These are phyloP conservation scores for Grosmannia serpens DNA, from an alignment of 2,329 filamentous ascomycete genomes.

Conservation along the genomic window DNA sequence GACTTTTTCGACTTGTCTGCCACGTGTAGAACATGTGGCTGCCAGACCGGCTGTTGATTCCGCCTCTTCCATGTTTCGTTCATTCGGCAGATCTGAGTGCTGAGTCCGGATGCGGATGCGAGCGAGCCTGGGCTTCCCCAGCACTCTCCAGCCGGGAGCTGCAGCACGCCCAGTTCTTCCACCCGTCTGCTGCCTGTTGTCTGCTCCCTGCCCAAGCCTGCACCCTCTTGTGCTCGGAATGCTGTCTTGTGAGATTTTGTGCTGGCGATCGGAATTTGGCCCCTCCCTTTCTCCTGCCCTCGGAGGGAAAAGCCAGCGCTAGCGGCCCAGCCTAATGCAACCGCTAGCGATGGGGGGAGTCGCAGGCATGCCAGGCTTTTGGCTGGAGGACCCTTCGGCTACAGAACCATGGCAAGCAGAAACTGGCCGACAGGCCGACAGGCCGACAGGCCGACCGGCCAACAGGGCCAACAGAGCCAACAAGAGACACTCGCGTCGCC, in stretches of 20 bases:
- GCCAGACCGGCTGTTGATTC: not conserved
- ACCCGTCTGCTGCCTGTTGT: too few relatives aligned
- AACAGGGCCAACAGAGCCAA: too few relatives aligned
- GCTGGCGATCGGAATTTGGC: not conserved
- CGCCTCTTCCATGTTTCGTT: not conserved
- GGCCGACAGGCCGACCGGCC: too few relatives aligned
- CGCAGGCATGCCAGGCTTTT: not conserved
- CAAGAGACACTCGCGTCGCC: too few relatives aligned
- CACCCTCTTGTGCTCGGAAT: too few relatives aligned
- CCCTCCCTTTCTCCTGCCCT: not conserved
- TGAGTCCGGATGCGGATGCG: too few relatives aligned
- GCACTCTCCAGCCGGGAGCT: too few relatives aligned
- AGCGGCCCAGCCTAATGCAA: not conserved
- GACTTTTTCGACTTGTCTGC: not conserved
- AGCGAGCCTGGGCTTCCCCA: too few relatives aligned
- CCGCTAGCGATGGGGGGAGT: not conserved
- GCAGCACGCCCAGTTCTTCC: too few relatives aligned
- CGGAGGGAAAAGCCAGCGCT: not conserved
- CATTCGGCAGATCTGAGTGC: not conserved
- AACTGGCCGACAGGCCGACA: too few relatives aligned
- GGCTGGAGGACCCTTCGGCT: too few relatives aligned
- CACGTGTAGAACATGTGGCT: slow-evolving; percentile 4
- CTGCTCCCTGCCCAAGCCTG: not conserved
- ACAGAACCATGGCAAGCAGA: too few relatives aligned
- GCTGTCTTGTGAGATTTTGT: not conserved